These are phyloP conservation scores for Fusarium anthophilum DNA, from an alignment of 2,329 filamentous ascomycete genomes.

Conservation along the genomic window DNA sequence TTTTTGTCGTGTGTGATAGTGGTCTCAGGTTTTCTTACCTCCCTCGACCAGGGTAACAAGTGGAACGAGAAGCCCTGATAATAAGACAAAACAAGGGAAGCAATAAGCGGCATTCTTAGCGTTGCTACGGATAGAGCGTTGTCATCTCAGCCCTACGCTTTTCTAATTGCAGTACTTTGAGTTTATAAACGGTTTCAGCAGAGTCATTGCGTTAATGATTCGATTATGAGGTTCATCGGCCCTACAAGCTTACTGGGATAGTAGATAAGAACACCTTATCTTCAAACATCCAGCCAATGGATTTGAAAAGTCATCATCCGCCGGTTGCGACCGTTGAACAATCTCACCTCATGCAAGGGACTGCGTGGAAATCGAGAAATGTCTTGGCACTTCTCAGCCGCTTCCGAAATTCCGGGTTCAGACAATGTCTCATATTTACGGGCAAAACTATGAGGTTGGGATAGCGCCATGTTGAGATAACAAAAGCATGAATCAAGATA, in stretches of 20 bases:
- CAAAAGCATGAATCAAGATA: neutral
- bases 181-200: neutral
- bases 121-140: slow-evolving; percentile 5
- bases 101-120: slow-evolving; percentile 9
- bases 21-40: neutral
- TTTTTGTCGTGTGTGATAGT: neutral
- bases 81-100: slow-evolving; percentile 1
- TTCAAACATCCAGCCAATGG: neutral
- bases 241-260: neutral
- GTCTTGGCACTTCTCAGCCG: slow-evolving; percentile 13
- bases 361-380: neutral
- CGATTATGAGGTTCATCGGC: neutral
- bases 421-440: neutral
- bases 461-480: neutral
- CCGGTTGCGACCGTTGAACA: slow-evolving; percentile 9
- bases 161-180: neutral
- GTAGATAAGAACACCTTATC: neutral
- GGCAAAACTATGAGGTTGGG: neutral
- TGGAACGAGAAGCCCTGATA: neutral
- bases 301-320: neutral
- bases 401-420: neutral
- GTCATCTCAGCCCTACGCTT: slow-evolving; percentile 18
- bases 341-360: neutral
- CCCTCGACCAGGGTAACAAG: neutral
- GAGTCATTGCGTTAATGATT: neutral